These are phyloP conservation scores for Claviceps capensis DNA, from an alignment of 2,329 filamentous ascomycete species.

Conservation along the genomic window DNA sequence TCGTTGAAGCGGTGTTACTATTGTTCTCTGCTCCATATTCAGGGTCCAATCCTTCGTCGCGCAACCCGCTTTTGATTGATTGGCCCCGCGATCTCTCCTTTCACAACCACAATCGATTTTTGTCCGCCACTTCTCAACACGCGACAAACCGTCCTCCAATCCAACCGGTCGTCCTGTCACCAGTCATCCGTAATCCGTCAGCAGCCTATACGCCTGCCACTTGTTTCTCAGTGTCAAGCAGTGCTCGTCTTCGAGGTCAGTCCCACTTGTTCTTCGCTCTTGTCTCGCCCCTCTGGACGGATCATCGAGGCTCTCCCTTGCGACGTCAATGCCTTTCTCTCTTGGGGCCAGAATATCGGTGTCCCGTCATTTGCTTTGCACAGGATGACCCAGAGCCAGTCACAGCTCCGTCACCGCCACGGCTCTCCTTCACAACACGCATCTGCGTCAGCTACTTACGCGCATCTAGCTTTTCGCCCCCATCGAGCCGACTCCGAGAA, in stretches of 20 bases:
- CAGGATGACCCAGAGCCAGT: not conserved
- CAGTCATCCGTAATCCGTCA: not conserved
- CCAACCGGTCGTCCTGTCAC: not conserved
- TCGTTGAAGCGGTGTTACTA: not conserved
- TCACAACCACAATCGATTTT: constrained; percentile 4
- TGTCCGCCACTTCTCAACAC: constrained; percentile 3
- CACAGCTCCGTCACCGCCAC: not conserved
- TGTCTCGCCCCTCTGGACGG: not conserved
- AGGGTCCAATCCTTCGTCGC: not conserved
- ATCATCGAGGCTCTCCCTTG: not conserved
- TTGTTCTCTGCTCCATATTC: constrained; percentile 1
- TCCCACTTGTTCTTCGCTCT: not conserved
- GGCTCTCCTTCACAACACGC: not conserved
- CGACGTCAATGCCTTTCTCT: not conserved
- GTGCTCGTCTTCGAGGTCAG: constrained; percentile 2
- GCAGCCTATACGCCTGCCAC: not conserved
- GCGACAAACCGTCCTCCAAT: not conserved
- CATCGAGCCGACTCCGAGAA: constrained; percentile 8
- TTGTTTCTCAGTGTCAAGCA: not conserved
- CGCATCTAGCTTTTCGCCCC: constrained; percentile 2
- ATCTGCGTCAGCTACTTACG: constrained; percentile 1
- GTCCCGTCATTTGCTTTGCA: not conserved
- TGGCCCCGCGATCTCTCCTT: constrained; percentile 6
- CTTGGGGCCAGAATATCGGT: not conserved
- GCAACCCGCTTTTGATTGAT: constrained; percentile 1